phyloP scores from a whole-genome alignment of 1,284 basidiomycete species.

The Marasmius tenuissimus region DNA sequence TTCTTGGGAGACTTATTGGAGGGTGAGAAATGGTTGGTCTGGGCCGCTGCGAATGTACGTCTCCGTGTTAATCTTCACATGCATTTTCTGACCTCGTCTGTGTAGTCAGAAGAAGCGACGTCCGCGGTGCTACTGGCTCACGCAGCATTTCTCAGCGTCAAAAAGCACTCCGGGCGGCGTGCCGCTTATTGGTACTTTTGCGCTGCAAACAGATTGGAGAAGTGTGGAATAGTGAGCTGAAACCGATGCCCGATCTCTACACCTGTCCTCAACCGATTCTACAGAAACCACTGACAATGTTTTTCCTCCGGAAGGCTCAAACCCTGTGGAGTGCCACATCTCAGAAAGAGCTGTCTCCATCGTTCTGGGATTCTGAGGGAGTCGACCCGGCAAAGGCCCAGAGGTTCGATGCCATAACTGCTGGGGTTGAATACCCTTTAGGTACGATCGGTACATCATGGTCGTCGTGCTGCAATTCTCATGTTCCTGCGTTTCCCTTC shows the following conservation, averaged over 20 bases:
- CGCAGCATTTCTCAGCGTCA: slow-evolving; percentile 66
- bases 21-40: slow-evolving; percentile 80
- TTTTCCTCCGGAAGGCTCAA: slow-evolving; percentile 71
- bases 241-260: background rate
- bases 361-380: slow-evolving; percentile 75
- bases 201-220: slow-evolving; percentile 74
- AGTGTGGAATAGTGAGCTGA: slow-evolving; percentile 71
- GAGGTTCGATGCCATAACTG: slow-evolving; percentile 60
- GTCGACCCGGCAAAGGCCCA: slow-evolving; percentile 32
- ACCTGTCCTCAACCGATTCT: background rate
- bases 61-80: slow-evolving; percentile 3
- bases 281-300: slow-evolving; percentile 81
- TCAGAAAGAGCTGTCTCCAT: slow-evolving; percentile 64
- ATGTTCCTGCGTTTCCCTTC: slow-evolving; percentile 2
- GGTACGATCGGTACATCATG: slow-evolving; percentile 40
- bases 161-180: slow-evolving; percentile 54
- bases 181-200: slow-evolving; percentile 76
- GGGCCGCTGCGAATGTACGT: slow-evolving; percentile 76
- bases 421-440: slow-evolving; percentile 76
- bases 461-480: slow-evolving; percentile 3
- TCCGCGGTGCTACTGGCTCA: slow-evolving; percentile 73
- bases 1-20: slow-evolving; percentile 58
- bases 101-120: slow-evolving; percentile 77
- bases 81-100: slow-evolving; percentile 8
- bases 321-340: slow-evolving; percentile 52